Conservation (phyloP, 495 filamentous ascomycete genomes). For the Penicillium atrosanguineum region DNA sequence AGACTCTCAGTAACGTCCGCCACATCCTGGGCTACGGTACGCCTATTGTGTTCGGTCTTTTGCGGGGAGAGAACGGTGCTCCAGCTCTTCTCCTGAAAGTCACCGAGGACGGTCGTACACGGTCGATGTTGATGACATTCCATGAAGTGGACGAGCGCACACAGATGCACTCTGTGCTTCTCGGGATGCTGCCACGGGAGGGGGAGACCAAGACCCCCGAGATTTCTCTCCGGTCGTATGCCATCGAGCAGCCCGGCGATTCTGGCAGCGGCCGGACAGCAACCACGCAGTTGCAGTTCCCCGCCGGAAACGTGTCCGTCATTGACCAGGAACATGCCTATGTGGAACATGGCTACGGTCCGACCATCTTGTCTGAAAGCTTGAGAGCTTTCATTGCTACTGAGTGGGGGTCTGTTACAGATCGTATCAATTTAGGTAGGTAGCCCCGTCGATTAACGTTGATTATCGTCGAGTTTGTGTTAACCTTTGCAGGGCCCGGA, state of each 20-base stretch:
- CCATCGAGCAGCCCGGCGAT: slow-evolving; percentile 57
- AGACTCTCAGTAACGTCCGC: slow-evolving; percentile 69
- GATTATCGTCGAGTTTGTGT: background rate
- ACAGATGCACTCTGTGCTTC: slow-evolving; percentile 63
- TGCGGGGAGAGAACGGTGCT: slow-evolving; percentile 63
- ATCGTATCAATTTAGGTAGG: slow-evolving; percentile 68
- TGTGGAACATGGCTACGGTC: slow-evolving; percentile 42
- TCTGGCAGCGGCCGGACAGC: slow-evolving; percentile 24
- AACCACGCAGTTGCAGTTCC: slow-evolving; percentile 40
- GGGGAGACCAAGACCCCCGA: slow-evolving; percentile 63
- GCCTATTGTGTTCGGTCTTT: slow-evolving; percentile 70
- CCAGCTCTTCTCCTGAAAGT: slow-evolving; percentile 68
- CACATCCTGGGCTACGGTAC: slow-evolving; percentile 57
- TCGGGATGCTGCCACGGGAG: slow-evolving; percentile 58
- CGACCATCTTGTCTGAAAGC: slow-evolving; percentile 66
- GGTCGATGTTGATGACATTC: slow-evolving; percentile 72
- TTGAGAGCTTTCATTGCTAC: slow-evolving; percentile 66
- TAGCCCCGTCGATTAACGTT: background rate
- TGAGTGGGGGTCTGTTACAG: slow-evolving; percentile 66
- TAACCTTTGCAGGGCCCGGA: slow-evolving; percentile 51
- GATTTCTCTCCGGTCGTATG: slow-evolving; percentile 57
- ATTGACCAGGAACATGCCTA: slow-evolving; percentile 51
- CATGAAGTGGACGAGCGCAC: slow-evolving; percentile 64
- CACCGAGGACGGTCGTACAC: slow-evolving; percentile 60
- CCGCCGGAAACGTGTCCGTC: slow-evolving; percentile 41